Base-by-base conservation (phyloP, 1,284 basidiomycete genomes). In the Pterulicium gracile region DNA sequence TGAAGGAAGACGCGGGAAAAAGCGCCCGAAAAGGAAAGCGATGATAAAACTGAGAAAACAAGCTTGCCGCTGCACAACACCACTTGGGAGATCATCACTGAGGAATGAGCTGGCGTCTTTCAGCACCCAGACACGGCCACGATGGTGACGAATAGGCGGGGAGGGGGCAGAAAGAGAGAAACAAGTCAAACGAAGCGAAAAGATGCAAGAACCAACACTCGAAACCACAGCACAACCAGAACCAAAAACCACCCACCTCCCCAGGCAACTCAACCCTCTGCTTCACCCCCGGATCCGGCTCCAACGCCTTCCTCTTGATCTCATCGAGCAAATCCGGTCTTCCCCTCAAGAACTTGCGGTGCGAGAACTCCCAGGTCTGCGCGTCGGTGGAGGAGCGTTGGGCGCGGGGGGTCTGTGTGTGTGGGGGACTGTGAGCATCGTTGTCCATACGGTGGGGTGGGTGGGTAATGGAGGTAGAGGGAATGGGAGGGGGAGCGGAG, bases 341-440 rank as follows among this genome's bases (percentile, higher is more conserved):
- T 1, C 77, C 86, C 24, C 83, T 79, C 24, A 88, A 68, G 63
- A 92, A 92, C 59, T 89, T 89, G 63, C 81, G 81, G 62, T 91
- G 89, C 2, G 82, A 85, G 60, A 92, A 92, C 61, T 92, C 88
- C 88, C 88, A 91, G 12, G 81, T 83, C 64, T 90, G 88, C 34
- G 81, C 77, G 56, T 88, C 82, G 18, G 79, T 75, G 14, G 83
- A 82, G 1, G 83, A 83, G 51, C 83, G 75, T 60, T 89, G 85
- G 1, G 87, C 83, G 46, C 88, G 81, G 17, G 88, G 88, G 3
- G 88, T 89, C 79, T 88, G 66, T 50, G 43, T 39, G 58, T 57
- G 44, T 32, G 36, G 50, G 45, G 17, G 10, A 44, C 46, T 13
- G n/a, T n/a, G n/a, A n/a, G n/a, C n/a, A n/a, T n/a, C n/a, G n/a